Evolutionary conservation across 2,329 filamentous ascomycete genomes (phyloP).

Genomic region (Mariannaea sp.): DNA sequence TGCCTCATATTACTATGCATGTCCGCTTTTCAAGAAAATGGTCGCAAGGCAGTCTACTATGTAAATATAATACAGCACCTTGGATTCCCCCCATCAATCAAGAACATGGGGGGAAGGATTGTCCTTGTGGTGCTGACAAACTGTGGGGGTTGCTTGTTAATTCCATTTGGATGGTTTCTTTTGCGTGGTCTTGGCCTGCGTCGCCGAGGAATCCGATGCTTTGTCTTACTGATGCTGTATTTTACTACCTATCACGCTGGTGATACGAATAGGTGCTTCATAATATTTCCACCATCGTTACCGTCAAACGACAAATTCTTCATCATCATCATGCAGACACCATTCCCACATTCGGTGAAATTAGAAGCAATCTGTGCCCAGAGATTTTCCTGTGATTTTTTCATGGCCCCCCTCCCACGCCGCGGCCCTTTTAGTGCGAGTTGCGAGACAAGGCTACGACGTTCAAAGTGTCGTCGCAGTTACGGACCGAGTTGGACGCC

Average conservation of each 20-base stretch:
- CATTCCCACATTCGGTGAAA: too few species aligned
- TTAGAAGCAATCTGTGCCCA: too few species aligned
- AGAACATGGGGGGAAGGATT: constrained; percentile 3
- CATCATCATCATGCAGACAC: too few species aligned
- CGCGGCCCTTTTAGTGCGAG: constrained; percentile 14
- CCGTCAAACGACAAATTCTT: background rate
- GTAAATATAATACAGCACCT: constrained; percentile 1
- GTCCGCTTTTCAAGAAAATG: too few species aligned
- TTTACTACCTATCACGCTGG: constrained; percentile 1
- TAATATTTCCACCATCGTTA: background rate
- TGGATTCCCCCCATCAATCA: constrained; percentile 9
- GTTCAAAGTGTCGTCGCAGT: constrained; percentile 27
- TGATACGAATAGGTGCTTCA: background rate
- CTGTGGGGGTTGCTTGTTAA: constrained; percentile 23
- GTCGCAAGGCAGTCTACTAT: too few species aligned
- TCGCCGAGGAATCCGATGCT: constrained; percentile 10
- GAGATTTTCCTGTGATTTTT: too few species aligned
- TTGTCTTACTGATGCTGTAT: constrained; percentile 1
- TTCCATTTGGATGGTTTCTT: constrained; percentile 16
- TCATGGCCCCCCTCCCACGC: constrained; percentile 26
- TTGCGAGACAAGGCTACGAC: constrained; percentile 21
- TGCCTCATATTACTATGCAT: too few species aligned
- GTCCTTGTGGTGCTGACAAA: constrained; percentile 18
- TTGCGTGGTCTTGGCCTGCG: background rate
- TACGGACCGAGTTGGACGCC: constrained; percentile 37